phyloP scores from a whole-genome alignment of 2,329 filamentous ascomycete species.

The Calonectria henricotiae region DNA sequence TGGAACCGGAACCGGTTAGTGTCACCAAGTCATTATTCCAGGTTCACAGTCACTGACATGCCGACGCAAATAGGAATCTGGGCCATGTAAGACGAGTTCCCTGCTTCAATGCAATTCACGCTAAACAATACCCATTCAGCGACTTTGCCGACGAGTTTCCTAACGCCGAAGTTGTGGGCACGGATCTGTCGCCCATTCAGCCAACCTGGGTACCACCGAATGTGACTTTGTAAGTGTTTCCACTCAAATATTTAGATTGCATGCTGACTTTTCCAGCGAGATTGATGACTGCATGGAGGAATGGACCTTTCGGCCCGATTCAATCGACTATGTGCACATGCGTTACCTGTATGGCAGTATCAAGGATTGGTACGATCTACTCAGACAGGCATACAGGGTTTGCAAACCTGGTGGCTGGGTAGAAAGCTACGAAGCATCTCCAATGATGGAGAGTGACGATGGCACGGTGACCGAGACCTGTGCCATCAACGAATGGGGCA shows the following conservation, averaged over 20 bases:
- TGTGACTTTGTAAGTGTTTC: slow-evolving; percentile 60
- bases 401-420: slow-evolving; percentile 71
- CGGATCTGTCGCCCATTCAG: slow-evolving; percentile 73
- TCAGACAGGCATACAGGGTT: slow-evolving; percentile 67
- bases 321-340: slow-evolving; percentile 75
- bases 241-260: accelerated
- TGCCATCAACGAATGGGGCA: slow-evolving; percentile 52
- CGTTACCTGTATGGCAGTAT: slow-evolving; percentile 72
- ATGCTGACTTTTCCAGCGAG: slow-evolving; percentile 1
- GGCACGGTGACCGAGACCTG: slow-evolving; percentile 53
- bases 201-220: slow-evolving; percentile 65
- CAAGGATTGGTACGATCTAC: slow-evolving; percentile 69
- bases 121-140: slow-evolving; percentile 54
- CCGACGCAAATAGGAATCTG: slow-evolving; percentile 57
- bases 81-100: slow-evolving; percentile 61
- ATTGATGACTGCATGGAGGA: slow-evolving; percentile 55
- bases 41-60: background rate
- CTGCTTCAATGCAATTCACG: accelerated
- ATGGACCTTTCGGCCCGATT: slow-evolving; percentile 52
- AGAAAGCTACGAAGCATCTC: slow-evolving; percentile 55
- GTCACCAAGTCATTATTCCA: too few relatives aligned
- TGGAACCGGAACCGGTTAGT: slow-evolving; percentile 70
- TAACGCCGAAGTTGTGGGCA: slow-evolving; percentile 65
- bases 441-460: slow-evolving; percentile 55
- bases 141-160: slow-evolving; percentile 66